These are phyloP conservation scores for Chaetomium sp. DNA, from an alignment of 2,329 filamentous ascomycete genomes.

Conservation along the genomic window DNA sequence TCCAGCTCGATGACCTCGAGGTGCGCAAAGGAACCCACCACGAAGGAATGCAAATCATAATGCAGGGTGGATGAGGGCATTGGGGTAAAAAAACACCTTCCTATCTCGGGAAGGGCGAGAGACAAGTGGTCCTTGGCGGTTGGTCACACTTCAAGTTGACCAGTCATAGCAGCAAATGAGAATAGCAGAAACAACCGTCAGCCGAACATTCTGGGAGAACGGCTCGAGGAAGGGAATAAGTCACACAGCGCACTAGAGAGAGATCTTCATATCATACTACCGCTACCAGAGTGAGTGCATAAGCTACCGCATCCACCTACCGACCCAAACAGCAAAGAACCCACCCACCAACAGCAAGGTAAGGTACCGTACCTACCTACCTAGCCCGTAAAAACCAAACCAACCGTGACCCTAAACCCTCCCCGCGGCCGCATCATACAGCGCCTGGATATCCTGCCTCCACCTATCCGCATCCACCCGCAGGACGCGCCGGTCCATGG, in stretches of 20 bases:
- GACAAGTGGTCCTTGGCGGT: background rate
- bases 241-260: background rate
- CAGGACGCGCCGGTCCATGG: slow-evolving; percentile 65
- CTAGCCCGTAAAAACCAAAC: too few species aligned
- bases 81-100: background rate
- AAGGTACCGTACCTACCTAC: too few species aligned
- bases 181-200: background rate
- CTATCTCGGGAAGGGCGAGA: background rate
- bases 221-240: too few species aligned
- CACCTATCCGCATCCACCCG: slow-evolving; percentile 61
- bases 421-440: slow-evolving; percentile 58
- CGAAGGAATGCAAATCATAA: background rate
- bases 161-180: background rate
- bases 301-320: too few species aligned
- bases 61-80: background rate
- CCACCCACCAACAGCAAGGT: too few species aligned
- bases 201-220: background rate
- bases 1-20: background rate
- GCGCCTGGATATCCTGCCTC: slow-evolving; percentile 59
- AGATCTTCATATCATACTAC: background rate
- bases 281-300: background rate
- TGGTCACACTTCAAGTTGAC: background rate
- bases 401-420: slow-evolving; percentile 15
- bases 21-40: background rate
- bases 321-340: too few species aligned